Percentiles rank a stretch among this genome's conserved stretches.
These are phyloP conservation scores for Saccharomycopsis microspora DNA, from an alignment of 805 yeast genomes.

Conservation along the genomic window DNA sequence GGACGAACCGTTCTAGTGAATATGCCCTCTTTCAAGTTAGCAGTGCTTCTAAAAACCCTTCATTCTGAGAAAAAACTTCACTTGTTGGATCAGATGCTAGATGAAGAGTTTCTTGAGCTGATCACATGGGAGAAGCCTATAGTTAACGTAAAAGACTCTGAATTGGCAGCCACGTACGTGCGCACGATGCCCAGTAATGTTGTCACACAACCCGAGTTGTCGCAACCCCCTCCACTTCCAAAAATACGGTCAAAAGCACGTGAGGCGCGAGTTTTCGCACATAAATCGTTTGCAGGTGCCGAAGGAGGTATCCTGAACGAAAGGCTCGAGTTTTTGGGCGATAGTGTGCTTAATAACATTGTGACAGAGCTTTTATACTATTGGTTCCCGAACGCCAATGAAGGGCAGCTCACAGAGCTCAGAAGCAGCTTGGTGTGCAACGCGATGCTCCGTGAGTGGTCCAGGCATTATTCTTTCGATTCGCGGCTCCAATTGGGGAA, in stretches of 20 bases:
- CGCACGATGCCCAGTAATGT: no score
- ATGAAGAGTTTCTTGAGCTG: not conserved
- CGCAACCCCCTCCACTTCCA: conserved; percentile 60
- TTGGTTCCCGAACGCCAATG: conserved; percentile 57
- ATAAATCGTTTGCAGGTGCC: conserved; percentile 38
- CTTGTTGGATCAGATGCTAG: not conserved
- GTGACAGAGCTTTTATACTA: conserved; percentile 59
- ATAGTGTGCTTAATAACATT: conserved; percentile 66
- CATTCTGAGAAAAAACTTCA: not conserved
- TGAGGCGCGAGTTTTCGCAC: conserved; percentile 64
- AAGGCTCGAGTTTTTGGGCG: conserved; percentile 84
- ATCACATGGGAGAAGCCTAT: not conserved
- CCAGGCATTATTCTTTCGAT: conserved; percentile 57
- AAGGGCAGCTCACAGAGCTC: conserved; percentile 68
- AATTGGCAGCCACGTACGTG: not conserved
- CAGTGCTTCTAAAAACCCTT: not conserved
- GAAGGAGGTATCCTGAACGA: conserved; percentile 60
- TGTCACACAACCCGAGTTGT: not conserved
- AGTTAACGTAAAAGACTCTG: not conserved
- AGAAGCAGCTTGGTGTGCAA: conserved; percentile 68
- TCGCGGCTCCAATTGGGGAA: conserved; percentile 30
- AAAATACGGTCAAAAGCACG: conserved; percentile 46
- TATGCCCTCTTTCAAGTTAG: not conserved
- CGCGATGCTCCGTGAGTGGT: conserved; percentile 57
- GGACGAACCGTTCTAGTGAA: no score